A percentile compares a stretch with the other conserved stretches of the same genome.
Evolutionary conservation across 1,139 yeast genomes (phyloP).

Genomic region (Saccharomyces pastorianus): DNA sequence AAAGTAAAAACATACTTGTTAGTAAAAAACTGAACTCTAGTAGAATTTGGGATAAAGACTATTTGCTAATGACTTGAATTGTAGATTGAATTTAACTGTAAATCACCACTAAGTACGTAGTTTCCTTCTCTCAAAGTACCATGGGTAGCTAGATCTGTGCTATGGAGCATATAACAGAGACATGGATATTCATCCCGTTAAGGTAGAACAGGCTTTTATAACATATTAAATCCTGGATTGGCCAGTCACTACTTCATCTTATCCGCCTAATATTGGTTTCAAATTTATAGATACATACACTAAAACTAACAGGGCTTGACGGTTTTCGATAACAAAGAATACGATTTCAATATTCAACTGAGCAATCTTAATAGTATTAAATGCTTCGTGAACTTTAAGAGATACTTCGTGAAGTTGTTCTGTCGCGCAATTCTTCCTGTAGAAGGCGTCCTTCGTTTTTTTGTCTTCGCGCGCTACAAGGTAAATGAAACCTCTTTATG

Average conservation of each 20-base stretch:
- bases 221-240: not conserved
- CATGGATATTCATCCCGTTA: too few species aligned
- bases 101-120: not conserved
- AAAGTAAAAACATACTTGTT: not conserved
- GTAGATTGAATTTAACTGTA: not conserved
- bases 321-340: not conserved
- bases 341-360: not conserved
- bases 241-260: not conserved
- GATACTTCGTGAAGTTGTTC: not conserved
- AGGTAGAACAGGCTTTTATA: not conserved
- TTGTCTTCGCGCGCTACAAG: not conserved
- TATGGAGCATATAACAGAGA: not conserved
- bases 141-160: not conserved
- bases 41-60: constrained; percentile 61
- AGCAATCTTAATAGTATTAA: not conserved
- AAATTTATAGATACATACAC: not conserved
- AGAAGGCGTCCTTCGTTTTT: not conserved
- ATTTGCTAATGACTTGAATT: not conserved
- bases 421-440: not conserved
- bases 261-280: not conserved
- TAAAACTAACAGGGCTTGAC: constrained; percentile 1
- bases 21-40: not conserved
- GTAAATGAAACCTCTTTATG: not conserved
- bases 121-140: not conserved
- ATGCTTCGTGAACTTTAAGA: not conserved